phyloP scores from a whole-genome alignment of 164 flowering plant species.

The Brasenia schreberi region DNA sequence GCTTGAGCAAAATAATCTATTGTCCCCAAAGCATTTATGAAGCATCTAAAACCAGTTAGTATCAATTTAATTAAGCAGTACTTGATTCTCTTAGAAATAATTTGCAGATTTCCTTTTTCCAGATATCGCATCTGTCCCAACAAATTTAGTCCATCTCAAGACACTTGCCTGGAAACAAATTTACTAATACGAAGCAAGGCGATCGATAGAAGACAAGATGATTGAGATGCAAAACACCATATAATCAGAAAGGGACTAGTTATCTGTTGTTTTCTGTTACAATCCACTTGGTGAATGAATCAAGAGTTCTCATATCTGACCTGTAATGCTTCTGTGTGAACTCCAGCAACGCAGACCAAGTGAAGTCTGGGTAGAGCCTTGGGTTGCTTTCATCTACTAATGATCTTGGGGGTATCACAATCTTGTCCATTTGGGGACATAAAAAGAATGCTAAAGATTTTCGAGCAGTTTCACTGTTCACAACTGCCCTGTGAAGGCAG shows the following conservation, averaged over 20 bases:
- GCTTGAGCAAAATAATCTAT: too few relatives aligned
- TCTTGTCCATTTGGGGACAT: constrained; percentile 38
- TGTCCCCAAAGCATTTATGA: too few relatives aligned
- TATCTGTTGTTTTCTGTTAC: constrained; percentile 2
- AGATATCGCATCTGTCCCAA: too few relatives aligned
- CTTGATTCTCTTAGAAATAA: too few relatives aligned
- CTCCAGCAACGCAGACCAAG: constrained; percentile 39
- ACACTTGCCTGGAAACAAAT: too few relatives aligned
- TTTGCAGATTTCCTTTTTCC: too few relatives aligned
- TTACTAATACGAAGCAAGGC: too few relatives aligned
- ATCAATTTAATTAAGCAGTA: too few relatives aligned
- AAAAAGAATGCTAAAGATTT: constrained; percentile 60
- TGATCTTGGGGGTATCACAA: constrained; percentile 37
- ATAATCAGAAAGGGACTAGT: not conserved
- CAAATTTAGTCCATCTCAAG: too few relatives aligned
- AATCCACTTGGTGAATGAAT: constrained; percentile 29
- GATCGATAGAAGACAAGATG: too few relatives aligned
- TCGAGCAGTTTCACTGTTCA: constrained; percentile 33
- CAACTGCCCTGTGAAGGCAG: constrained; percentile 75
- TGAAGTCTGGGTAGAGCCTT: constrained; percentile 60
- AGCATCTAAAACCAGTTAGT: too few relatives aligned
- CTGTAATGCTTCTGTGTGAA: constrained; percentile 70
- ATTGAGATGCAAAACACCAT: too few relatives aligned
- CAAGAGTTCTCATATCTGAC: constrained; percentile 49
- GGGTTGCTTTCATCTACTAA: constrained; percentile 10